Percentiles rank a stretch among this genome's conserved stretches.
Evolutionary conservation across 129 eudicot species (phyloP).

Genomic region (Arctium lappa): DNA sequence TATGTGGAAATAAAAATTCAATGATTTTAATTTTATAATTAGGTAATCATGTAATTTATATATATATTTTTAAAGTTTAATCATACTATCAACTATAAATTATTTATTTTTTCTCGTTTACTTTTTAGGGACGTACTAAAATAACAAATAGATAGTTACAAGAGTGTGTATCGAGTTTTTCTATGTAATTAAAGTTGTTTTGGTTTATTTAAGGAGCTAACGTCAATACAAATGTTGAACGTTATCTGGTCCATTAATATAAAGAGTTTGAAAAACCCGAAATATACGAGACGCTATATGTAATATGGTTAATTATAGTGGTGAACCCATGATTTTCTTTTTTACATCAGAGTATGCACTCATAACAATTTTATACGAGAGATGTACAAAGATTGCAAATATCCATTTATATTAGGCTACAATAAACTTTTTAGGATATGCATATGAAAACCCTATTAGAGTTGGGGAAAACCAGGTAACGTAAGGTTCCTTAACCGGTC

Average conservation of each 20-base stretch:
- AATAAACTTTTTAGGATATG: not conserved
- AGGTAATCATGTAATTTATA: not conserved
- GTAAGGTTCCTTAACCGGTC: not conserved
- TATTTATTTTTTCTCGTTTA: too few relatives aligned
- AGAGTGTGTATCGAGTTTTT: not conserved
- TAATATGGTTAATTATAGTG: too few relatives aligned
- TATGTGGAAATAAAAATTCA: not conserved
- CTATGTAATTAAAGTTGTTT: not conserved
- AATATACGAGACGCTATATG: too few relatives aligned
- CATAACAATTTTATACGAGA: not conserved
- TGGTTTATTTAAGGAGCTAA: not conserved
- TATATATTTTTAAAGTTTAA: not conserved
- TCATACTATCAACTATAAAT: too few relatives aligned
- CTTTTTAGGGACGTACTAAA: too few relatives aligned
- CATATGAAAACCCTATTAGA: not conserved
- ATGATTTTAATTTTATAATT: not conserved
- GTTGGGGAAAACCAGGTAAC: not conserved
- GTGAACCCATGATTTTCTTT: not conserved
- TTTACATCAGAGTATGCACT: not conserved
- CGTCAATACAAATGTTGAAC: not conserved
- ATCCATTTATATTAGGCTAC: not conserved
- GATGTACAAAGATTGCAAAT: not conserved
- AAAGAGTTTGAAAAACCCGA: too few relatives aligned
- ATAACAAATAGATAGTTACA: too few relatives aligned
- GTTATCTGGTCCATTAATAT: not conserved